phyloP scores from a whole-genome alignment of 768 basidiomycete species.

The Leccinum truebloodii region DNA sequence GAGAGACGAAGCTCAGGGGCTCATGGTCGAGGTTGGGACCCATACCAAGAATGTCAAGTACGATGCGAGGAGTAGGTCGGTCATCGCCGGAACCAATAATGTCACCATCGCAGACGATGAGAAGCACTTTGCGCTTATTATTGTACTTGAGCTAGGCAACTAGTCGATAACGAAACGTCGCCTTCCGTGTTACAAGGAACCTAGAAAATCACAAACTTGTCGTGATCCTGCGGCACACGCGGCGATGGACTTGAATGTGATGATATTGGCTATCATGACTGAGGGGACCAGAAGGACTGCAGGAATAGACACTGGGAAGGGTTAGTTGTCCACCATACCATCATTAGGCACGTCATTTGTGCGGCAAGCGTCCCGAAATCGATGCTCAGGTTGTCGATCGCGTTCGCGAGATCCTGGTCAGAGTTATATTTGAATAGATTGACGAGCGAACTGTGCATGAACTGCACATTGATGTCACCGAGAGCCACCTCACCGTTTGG shows the following conservation, averaged over 20 bases:
- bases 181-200: constrained; percentile 99
- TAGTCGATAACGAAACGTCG: constrained; percentile 91
- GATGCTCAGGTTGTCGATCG: constrained; percentile 59
- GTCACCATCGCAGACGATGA: constrained; percentile 96
- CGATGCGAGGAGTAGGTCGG: constrained; percentile 93
- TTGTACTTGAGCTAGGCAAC: constrained; percentile 93
- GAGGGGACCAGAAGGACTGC: too few relatives aligned
- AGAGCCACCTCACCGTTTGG: constrained; percentile 49
- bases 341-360: constrained; percentile 53
- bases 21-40: constrained; percentile 93
- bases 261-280: constrained; percentile 79
- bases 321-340: constrained; percentile 88
- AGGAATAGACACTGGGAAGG: constrained; percentile 88
- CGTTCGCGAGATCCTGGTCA: constrained; percentile 78
- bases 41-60: constrained; percentile 94
- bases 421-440: constrained; percentile 73
- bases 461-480: constrained; percentile 46
- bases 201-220: constrained; percentile 96
- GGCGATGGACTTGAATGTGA: constrained; percentile 91
- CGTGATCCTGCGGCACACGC: constrained; percentile 89
- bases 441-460: constrained; percentile 70
- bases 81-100: constrained; percentile 98
- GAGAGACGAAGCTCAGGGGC: constrained; percentile 87
- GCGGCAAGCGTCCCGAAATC: constrained; percentile 53
- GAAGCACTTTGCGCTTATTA: constrained; percentile 93